Evolutionary conservation across 169 alveolate species (phyloP).

Genomic region (Babesia sp.): DNA sequence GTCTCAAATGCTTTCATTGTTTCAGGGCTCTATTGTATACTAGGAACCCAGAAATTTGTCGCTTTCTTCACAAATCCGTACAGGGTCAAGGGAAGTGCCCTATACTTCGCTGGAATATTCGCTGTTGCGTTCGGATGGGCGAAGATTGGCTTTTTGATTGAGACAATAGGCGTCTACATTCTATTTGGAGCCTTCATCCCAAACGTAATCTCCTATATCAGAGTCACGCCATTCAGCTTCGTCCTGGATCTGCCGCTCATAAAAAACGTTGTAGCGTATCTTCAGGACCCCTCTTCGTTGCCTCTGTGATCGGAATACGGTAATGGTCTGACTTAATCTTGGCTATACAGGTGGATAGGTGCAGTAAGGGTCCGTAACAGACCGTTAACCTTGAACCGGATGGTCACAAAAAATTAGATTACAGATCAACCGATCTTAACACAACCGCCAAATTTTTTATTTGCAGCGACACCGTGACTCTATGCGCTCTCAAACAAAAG

Average conservation of each 20-base stretch:
- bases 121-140: conserved; percentile 50
- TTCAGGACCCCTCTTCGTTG: conserved; percentile 14
- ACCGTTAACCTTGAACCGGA: too few species aligned
- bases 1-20: conserved; percentile 64
- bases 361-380: too few species aligned
- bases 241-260: conserved; percentile 45
- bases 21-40: conserved; percentile 67
- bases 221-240: conserved; percentile 66
- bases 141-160: conserved; percentile 64
- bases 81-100: conserved; percentile 63
- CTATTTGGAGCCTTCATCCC: conserved; percentile 75
- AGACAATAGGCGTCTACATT: conserved; percentile 64
- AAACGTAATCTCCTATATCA: conserved; percentile 61
- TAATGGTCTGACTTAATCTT: too few species aligned
- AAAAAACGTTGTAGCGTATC: conserved; percentile 12
- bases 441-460: too few species aligned
- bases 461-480: too few species aligned
- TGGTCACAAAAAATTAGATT: too few species aligned
- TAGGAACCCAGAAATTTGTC: conserved; percentile 71
- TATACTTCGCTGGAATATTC: conserved; percentile 62
- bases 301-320: conserved; percentile 5
- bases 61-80: conserved; percentile 58
- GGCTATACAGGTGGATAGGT: too few species aligned
- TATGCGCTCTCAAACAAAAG: too few species aligned
- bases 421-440: too few species aligned